Base-by-base conservation (phyloP, 148 eudicot genomes). In the Arbutus unedo region DNA sequence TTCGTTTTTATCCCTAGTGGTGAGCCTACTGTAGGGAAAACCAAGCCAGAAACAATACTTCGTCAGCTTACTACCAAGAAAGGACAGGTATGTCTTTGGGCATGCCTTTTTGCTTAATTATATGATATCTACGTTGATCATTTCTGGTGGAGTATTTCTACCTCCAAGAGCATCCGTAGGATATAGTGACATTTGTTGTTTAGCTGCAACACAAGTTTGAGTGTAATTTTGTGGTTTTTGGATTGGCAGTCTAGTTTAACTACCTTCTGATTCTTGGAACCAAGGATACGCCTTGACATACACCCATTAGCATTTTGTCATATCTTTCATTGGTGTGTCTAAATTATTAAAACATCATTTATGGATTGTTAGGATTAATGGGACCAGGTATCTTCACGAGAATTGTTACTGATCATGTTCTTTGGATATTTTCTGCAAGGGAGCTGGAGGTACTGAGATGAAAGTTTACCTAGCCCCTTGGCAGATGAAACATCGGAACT, bases 31-130 rank as follows among this genome's bases (percentile, higher is more conserved):
- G 85, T 89, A 18, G 99, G 99, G 81, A 97, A 97, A 91, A 97
- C 99, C 82, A 93, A 92, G 90, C 97, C 99, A n/a, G 97, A 94
- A 84, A 96, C 98, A 72, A 96, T 96, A 88, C 93, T 96, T 80
- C 89, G 98, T 72, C 99, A 96, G 84, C 97, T 97, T 78, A 94
- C 96, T 47, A 97, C 99, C 54, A 97, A 93, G 87, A 97, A 93
- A 86, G 99, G 99, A 75, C 98, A 97, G 98, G 99, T 97, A 88
- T 62, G 25, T 23, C 31, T 70, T 15, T 23, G 48, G 15, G 71
- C 74, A 81, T 38, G 13, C 4, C 43, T 6, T 68, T 41, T 11
- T 57, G 41, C 16, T 57, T 78, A 43, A 16, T 15, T 43, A 78
- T 25, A 68, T 55, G 50, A 41, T 78, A 23, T 31, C 47, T 49